Evolutionary conservation across 2,329 filamentous ascomycete genomes (phyloP).

Genomic region (Cephalotrichum gorgonifer): DNA sequence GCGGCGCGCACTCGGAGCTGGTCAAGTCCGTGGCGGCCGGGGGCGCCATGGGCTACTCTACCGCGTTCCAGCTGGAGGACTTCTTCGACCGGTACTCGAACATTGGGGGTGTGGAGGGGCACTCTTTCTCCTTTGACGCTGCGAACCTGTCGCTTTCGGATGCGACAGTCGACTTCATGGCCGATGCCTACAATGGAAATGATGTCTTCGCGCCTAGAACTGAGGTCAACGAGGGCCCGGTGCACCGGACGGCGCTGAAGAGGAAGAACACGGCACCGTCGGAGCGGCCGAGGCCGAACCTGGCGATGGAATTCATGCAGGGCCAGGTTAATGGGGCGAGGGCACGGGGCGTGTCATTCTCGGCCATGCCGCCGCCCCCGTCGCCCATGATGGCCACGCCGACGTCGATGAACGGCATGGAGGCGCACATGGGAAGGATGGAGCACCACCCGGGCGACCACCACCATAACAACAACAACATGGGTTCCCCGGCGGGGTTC

Average conservation of each 20-base stretch:
- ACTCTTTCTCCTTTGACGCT: conserved; percentile 56
- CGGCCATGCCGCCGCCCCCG: conserved; percentile 24
- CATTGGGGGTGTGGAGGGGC: conserved; percentile 45
- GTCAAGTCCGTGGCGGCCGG: conserved; percentile 60
- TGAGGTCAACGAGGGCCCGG: conserved; percentile 14
- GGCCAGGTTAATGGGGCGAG: conserved; percentile 4
- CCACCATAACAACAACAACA: conserved; percentile 21
- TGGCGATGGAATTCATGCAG: conserved; percentile 2
- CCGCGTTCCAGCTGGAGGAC: conserved; percentile 75
- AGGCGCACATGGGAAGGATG: conserved; percentile 19
- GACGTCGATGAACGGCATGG: conserved; percentile 23
- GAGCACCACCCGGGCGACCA: conserved; percentile 23
- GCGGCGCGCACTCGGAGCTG: conserved; percentile 69
- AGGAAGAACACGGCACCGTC: conserved; percentile 23
- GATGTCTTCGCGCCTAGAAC: conserved; percentile 34
- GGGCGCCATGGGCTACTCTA: conserved; percentile 57
- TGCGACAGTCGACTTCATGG: conserved; percentile 47
- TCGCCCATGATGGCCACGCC: conserved; percentile 27
- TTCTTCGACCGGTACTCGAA: conserved; percentile 73
- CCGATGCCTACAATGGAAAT: conserved; percentile 42
- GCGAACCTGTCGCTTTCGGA: conserved; percentile 65
- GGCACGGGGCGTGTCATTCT: conserved; percentile 9
- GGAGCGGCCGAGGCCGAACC: not conserved
- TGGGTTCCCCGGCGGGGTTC: conserved; percentile 21
- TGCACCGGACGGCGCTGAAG: conserved; percentile 32